Evolutionary conservation across 2,329 filamentous ascomycete genomes (phyloP).

Genomic region (Penicillium griseofulvum): DNA sequence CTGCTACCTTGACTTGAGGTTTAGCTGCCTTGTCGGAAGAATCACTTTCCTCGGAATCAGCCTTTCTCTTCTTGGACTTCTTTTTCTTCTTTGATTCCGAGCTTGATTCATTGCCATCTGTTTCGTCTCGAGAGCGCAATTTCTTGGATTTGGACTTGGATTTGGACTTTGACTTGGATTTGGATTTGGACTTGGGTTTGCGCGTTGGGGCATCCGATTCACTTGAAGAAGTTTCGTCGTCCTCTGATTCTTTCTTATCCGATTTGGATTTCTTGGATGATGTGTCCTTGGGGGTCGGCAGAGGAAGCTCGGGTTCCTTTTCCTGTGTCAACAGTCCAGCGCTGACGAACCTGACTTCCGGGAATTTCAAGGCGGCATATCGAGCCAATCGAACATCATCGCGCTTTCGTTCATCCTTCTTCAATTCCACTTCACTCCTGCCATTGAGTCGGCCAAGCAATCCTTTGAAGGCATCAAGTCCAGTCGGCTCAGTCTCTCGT

Average conservation of each 20-base stretch:
- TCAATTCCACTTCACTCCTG: slow-evolving; percentile 69
- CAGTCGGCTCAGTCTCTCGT: slow-evolving; percentile 71
- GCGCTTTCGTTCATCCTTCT: slow-evolving; percentile 66
- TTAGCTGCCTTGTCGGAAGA: slow-evolving; percentile 10
- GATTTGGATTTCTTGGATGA: slow-evolving; percentile 48
- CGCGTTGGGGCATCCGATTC: slow-evolving; percentile 9
- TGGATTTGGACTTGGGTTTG: slow-evolving; percentile 17
- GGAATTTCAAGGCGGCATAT: slow-evolving; percentile 74
- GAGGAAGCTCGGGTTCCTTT: slow-evolving; percentile 29
- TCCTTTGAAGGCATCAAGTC: slow-evolving; percentile 81
- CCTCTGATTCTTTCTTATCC: slow-evolving; percentile 9
- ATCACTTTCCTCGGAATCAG: slow-evolving; percentile 33
- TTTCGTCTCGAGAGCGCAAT: slow-evolving; percentile 18
- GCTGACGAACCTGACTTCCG: slow-evolving; percentile 78
- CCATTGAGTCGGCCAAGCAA: slow-evolving; percentile 87
- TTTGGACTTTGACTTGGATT: slow-evolving; percentile 17
- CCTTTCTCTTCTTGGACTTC: slow-evolving; percentile 37
- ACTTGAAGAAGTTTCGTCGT: slow-evolving; percentile 7
- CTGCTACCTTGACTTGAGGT: slow-evolving; percentile 26
- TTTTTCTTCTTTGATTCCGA: slow-evolving; percentile 30
- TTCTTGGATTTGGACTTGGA: slow-evolving; percentile 24
- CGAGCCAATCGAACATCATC: slow-evolving; percentile 69
- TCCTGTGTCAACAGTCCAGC: slow-evolving; percentile 72
- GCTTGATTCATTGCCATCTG: slow-evolving; percentile 16
- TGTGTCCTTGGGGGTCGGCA: slow-evolving; percentile 50